These are phyloP conservation scores for Cercospora sesami DNA, from an alignment of 2,329 filamentous ascomycete genomes.

Conservation along the genomic window DNA sequence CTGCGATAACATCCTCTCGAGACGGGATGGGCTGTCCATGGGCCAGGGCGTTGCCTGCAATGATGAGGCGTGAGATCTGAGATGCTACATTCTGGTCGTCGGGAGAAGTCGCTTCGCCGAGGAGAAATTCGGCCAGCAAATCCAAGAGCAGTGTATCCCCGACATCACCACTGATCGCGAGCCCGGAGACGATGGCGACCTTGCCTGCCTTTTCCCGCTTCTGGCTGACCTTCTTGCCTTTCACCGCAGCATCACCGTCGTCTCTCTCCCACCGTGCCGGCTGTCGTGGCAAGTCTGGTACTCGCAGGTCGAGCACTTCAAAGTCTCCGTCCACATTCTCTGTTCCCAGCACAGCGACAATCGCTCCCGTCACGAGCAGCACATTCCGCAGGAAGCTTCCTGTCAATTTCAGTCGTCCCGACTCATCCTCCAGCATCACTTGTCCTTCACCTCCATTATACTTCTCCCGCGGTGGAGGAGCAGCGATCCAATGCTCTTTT, in stretches of 20 bases:
- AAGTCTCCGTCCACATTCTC: slow-evolving; percentile 92
- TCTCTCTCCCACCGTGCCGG: slow-evolving; percentile 74
- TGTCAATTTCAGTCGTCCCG: slow-evolving; percentile 77
- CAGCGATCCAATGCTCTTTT: slow-evolving; percentile 91
- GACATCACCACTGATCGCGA: slow-evolving; percentile 75
- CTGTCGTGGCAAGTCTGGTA: slow-evolving; percentile 82
- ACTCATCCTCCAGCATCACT: slow-evolving; percentile 88
- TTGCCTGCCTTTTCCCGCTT: slow-evolving; percentile 59
- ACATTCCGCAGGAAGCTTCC: slow-evolving; percentile 68
- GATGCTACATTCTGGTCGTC: slow-evolving; percentile 60
- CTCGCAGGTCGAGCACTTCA: slow-evolving; percentile 84
- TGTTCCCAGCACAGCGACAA: slow-evolving; percentile 90
- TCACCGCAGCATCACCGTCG: slow-evolving; percentile 45
- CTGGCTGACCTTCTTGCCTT: slow-evolving; percentile 42
- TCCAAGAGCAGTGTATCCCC: slow-evolving; percentile 74
- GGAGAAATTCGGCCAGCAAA: slow-evolving; percentile 80
- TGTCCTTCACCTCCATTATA: slow-evolving; percentile 30
- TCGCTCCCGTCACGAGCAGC: slow-evolving; percentile 85
- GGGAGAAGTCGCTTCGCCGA: slow-evolving; percentile 73
- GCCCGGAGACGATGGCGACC: slow-evolving; percentile 84
- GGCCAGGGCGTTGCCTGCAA: slow-evolving; percentile 84
- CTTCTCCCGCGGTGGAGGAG: slow-evolving; percentile 72
- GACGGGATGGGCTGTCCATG: slow-evolving; percentile 50
- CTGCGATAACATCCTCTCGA: slow-evolving; percentile 47
- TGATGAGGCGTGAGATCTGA: slow-evolving; percentile 78